Percentiles rank a stretch among this genome's conserved stretches.
Evolutionary conservation across 2,329 filamentous ascomycete genomes (phyloP).

Genomic region (Aaosphaeria pasadenensis): DNA sequence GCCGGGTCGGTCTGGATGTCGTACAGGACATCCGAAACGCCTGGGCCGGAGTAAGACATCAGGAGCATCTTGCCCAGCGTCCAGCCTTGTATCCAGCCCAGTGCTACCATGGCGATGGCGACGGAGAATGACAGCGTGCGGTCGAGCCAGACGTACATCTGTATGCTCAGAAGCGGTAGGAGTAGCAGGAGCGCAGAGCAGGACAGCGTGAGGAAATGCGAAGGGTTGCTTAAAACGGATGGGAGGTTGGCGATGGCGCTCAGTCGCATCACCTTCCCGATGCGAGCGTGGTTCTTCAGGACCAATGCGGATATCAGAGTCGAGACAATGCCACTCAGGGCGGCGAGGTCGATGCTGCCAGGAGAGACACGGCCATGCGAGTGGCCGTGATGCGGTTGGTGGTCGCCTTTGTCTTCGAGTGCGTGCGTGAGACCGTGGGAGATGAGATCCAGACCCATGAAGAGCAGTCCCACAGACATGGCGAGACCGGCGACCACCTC

Average conservation of each 20-base stretch:
- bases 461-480: conserved; percentile 93
- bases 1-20: conserved; percentile 80
- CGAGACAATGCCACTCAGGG: conserved; percentile 74
- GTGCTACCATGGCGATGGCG: conserved; percentile 80
- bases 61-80: conserved; percentile 90
- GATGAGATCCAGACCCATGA: conserved; percentile 93
- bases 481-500: conserved; percentile 95
- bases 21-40: conserved; percentile 71
- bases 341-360: conserved; percentile 77
- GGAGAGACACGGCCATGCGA: conserved; percentile 64
- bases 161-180: conserved; percentile 75
- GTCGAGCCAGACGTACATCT: conserved; percentile 82
- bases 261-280: conserved; percentile 87
- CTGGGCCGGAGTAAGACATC: conserved; percentile 72
- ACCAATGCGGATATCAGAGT: conserved; percentile 85
- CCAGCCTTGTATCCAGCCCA: conserved; percentile 79
- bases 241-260: conserved; percentile 79
- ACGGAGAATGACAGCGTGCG: conserved; percentile 77
- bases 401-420: conserved; percentile 70
- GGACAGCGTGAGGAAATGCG: conserved; percentile 88
- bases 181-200: conserved; percentile 79
- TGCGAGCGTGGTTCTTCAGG: conserved; percentile 85
- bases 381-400: conserved; percentile 69
- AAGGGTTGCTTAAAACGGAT: conserved; percentile 87
- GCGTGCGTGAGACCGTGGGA: conserved; percentile 91